phyloP scores from a whole-genome alignment of 2,329 filamentous ascomycete genomes.

The Pseudonectria foliicola region DNA sequence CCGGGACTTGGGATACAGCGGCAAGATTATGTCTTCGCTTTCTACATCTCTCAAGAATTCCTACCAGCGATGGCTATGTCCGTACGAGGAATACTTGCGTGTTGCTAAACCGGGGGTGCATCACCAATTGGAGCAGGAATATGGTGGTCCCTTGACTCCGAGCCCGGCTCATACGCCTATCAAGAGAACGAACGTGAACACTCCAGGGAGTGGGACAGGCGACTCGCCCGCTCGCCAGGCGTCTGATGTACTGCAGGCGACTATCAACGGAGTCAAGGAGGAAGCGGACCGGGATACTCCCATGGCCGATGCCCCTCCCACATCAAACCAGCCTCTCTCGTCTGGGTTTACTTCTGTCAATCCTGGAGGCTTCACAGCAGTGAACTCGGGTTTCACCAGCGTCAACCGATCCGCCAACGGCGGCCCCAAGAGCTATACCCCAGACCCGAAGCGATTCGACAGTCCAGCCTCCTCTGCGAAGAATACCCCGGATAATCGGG shows the following conservation, averaged over 20 bases:
- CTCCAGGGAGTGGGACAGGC: conserved; percentile 49
- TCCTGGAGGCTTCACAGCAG: conserved; percentile 58
- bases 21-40: conserved; percentile 98
- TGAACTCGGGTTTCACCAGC: conserved; percentile 63
- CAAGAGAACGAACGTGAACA: conserved; percentile 56
- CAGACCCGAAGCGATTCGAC: conserved; percentile 51
- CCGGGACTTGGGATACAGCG: conserved; percentile 91
- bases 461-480: conserved; percentile 58
- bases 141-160: conserved; percentile 85
- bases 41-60: conserved; percentile 98
- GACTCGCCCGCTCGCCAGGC: conserved; percentile 61
- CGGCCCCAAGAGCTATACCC: conserved; percentile 52
- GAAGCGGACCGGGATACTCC: conserved; percentile 42
- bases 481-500: conserved; percentile 56
- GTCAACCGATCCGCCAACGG: conserved; percentile 48
- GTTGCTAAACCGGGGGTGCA: conserved; percentile 93
- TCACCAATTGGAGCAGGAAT: conserved; percentile 86
- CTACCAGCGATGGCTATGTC: conserved; percentile 92
- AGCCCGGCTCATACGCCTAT: conserved; percentile 62
- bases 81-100: conserved; percentile 90
- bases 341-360: conserved; percentile 40
- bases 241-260: conserved; percentile 45
- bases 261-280: conserved; percentile 37
- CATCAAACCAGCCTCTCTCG: conserved; percentile 25
- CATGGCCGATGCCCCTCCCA: conserved; percentile 39